These are phyloP conservation scores for Lasiosphaeriaceae sp. DNA, from an alignment of 495 filamentous ascomycete species.

Conservation along the genomic window DNA sequence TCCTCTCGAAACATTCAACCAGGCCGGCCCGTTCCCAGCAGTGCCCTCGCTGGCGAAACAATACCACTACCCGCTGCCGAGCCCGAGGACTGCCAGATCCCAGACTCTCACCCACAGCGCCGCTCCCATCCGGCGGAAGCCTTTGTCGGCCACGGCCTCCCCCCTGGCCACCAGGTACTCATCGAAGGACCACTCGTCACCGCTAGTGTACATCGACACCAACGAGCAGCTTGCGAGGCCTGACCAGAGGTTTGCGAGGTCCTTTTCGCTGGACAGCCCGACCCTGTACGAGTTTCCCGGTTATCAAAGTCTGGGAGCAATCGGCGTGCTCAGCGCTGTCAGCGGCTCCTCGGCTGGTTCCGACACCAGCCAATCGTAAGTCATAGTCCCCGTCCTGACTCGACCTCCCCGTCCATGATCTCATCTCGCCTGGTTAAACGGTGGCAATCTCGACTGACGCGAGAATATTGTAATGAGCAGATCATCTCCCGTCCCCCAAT, in stretches of 20 bases:
- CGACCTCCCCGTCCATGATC: neutral
- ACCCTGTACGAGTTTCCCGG: conserved; percentile 54
- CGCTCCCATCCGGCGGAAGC: conserved; percentile 49
- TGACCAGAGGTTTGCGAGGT: conserved; percentile 45
- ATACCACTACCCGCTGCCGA: conserved; percentile 21
- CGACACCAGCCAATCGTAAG: conserved; percentile 25
- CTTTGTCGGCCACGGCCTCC: conserved; percentile 50
- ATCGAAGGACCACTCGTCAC: conserved; percentile 28
- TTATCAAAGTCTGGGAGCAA: conserved; percentile 13
- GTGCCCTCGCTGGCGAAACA: conserved; percentile 12
- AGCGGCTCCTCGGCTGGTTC: conserved; percentile 13
- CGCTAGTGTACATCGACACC: conserved; percentile 36
- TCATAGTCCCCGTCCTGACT: conserved; percentile 6
- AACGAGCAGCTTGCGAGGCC: conserved; percentile 36
- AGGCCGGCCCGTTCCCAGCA: conserved; percentile 18
- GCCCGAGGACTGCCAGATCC: conserved; percentile 26
- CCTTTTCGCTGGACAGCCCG: conserved; percentile 52
- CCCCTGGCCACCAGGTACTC: conserved; percentile 47
- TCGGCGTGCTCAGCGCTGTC: conserved; percentile 14
- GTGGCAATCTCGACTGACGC: conserved; percentile 25
- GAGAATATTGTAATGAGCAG: conserved; percentile 14
- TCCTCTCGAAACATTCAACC: conserved; percentile 23
- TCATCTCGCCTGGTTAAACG: conserved; percentile 21
- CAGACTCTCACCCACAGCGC: conserved; percentile 27
- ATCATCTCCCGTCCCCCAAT: conserved; percentile 22